A percentile compares a stretch with the other conserved stretches of the same genome.
phyloP scores from a whole-genome alignment of 2,329 filamentous ascomycete genomes.

The Aschersonia sp. region DNA sequence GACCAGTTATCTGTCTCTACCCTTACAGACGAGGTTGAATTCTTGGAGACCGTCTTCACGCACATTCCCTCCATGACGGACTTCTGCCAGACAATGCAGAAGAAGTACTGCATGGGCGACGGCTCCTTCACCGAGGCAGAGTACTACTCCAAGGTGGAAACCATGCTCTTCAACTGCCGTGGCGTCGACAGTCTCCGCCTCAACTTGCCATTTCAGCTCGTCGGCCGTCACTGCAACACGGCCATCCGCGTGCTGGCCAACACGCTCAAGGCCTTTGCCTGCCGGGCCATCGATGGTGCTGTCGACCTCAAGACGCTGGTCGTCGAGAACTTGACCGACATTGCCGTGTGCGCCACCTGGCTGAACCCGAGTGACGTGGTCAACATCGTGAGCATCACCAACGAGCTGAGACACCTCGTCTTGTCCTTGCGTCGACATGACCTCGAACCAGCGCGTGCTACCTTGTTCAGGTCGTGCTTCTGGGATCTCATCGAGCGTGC shows the following conservation, averaged over 20 bases:
- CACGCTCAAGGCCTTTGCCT: conserved; percentile 31
- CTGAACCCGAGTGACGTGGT: conserved; percentile 34
- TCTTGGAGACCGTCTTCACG: conserved; percentile 29
- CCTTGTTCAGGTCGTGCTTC: conserved; percentile 27
- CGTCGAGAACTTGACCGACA: conserved; percentile 34
- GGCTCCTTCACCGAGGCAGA: conserved; percentile 33
- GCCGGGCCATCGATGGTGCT: conserved; percentile 28
- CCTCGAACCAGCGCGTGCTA: conserved; percentile 16
- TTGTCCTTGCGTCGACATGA: conserved; percentile 31
- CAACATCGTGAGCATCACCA: conserved; percentile 29
- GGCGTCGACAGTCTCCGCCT: conserved; percentile 30
- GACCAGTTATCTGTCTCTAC: conserved; percentile 4
- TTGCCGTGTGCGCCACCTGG: conserved; percentile 31
- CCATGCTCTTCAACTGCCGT: conserved; percentile 28
- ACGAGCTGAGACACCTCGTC: conserved; percentile 27
- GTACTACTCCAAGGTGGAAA: conserved; percentile 24
- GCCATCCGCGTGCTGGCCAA: conserved; percentile 38
- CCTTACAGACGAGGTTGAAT: conserved; percentile 30
- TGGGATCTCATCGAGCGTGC: conserved; percentile 35
- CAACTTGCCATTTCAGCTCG: conserved; percentile 35
- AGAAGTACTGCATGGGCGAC: conserved; percentile 32
- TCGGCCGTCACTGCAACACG: conserved; percentile 28
- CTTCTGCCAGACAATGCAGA: conserved; percentile 27
- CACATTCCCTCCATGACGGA: conserved; percentile 28
- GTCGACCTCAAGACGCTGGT: conserved; percentile 28